These are phyloP conservation scores for Entomortierella lignicola DNA, from an alignment of 192 early-diverging fungal genomes.

Conservation along the genomic window DNA sequence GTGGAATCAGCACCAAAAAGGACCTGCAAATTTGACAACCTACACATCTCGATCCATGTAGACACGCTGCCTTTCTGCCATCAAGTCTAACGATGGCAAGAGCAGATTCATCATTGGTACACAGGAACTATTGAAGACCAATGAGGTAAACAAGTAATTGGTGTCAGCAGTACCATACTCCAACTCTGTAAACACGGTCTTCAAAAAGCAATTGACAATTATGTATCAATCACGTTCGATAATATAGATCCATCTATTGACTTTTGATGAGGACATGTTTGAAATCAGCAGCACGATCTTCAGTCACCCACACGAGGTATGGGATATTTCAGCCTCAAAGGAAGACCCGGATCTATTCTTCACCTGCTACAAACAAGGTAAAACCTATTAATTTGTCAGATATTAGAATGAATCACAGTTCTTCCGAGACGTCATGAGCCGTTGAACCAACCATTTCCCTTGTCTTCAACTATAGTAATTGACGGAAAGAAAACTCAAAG, in stretches of 20 bases:
- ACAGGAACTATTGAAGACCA: conserved; percentile 63
- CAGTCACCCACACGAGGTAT: conserved; percentile 74
- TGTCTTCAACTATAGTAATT: conserved; percentile 18
- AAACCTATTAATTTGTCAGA: background rate
- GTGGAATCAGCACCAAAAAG: background rate
- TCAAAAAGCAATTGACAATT: too few species aligned
- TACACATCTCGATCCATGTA: conserved; percentile 26
- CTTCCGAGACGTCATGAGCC: background rate
- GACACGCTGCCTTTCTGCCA: conserved; percentile 71
- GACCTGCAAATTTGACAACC: background rate
- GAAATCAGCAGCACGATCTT: conserved; percentile 69
- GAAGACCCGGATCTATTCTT: conserved; percentile 67
- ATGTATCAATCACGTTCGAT: too few species aligned
- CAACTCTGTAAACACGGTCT: too few species aligned
- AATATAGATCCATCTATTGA: conserved; percentile 73
- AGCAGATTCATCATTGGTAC: conserved; percentile 83
- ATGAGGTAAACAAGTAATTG: conserved; percentile 60
- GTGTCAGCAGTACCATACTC: background rate
- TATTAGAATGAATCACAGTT: background rate
- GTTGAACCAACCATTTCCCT: conserved; percentile 15
- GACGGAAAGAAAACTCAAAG: conserved; percentile 35
- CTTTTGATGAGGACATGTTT: conserved; percentile 80
- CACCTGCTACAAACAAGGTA: conserved; percentile 66
- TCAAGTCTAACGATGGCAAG: conserved; percentile 70
- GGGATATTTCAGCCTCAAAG: conserved; percentile 72